Percentiles rank a stretch among this genome's conserved stretches.
Evolutionary conservation across 306 rosid genomes (phyloP).

Genomic region (Senna tora): DNA sequence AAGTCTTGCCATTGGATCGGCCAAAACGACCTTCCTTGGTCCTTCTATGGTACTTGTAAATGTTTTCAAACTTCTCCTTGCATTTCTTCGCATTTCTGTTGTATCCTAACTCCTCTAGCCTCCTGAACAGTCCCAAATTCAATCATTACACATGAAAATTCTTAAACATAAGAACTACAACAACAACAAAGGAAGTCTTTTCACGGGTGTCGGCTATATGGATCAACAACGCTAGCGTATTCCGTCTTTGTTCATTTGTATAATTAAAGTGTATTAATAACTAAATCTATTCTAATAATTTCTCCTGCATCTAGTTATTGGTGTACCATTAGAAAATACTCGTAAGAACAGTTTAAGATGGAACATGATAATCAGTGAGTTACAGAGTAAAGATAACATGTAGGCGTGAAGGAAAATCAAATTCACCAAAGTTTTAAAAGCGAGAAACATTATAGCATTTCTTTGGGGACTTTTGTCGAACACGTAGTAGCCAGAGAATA

Average conservation of each 20-base stretch:
- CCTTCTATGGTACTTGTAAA: constrained; percentile 76
- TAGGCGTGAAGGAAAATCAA: not conserved
- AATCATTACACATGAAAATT: constrained; percentile 35
- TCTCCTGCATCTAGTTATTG: no score
- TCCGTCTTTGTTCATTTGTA: no score
- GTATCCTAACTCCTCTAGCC: constrained; percentile 69
- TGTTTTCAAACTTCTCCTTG: constrained; percentile 88
- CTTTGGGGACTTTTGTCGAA: constrained; percentile 16
- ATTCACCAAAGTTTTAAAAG: not conserved
- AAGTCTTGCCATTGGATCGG: constrained; percentile 53
- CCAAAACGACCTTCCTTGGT: constrained; percentile 62
- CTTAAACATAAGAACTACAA: not conserved
- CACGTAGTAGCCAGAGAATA: not conserved
- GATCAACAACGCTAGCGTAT: no score
- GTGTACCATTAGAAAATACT: not conserved
- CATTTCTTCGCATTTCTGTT: constrained; percentile 69
- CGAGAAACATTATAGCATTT: not conserved
- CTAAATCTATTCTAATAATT: no score
- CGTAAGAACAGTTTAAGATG: not conserved
- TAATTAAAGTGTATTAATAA: no score
- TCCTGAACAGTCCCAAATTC: constrained; percentile 54
- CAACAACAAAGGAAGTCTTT: no score
- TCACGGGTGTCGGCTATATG: no score
- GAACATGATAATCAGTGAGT: not conserved
- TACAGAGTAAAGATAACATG: not conserved